Evolutionary conservation across 805 yeast genomes (phyloP), one percentile per base, ranked within the genome.

Genomic region (Wickerhamiella spandovensis): DNA sequence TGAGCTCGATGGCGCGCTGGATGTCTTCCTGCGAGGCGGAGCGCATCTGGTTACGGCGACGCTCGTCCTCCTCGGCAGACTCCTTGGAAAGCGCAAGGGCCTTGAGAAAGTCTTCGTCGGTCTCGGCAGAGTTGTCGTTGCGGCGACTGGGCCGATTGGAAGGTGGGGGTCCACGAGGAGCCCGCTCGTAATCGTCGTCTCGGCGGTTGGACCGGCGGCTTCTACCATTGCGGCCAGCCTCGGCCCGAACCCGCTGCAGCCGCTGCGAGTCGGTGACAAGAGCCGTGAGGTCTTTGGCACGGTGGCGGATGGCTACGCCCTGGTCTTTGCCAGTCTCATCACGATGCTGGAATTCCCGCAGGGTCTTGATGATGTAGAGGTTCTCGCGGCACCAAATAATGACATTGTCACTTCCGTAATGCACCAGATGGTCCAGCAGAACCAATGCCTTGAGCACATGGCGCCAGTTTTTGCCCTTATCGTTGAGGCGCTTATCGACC

Each of bases 381-480:
- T 90, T 89, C 62, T 87, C 95, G 62, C 80, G 83, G 53, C 89
- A 79, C 98, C 98, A 90, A 38, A 81, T 70, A 5, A 89, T 95
- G 60, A 89, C 90, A 60, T 83, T 82, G 57, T 88, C 95, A 20
- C 88, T 76, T 39, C 97, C 98, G 53, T 74, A 76, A 58, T 92
- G 78, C 18, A 89, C 87, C 51, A 89, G 71, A 67, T 81, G 90
- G 61, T 89, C 96, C 58, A 90, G 73, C n/a, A 90, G 81, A 1
- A 95, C 83, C 54, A 90, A 72, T 1, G 95, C 81, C 66, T 90
- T 92, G 55, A 94, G 89, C 47, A 90, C 89, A 64, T 90, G 98
- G 57, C 95, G 77, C 97, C 97, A 90, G 68, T 90, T 84, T 65
- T 88, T 89, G 54, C 97, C 97, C 71, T 89, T 89, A 64, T 90